Evolutionary conservation across 768 basidiomycete species (phyloP).

Genomic region (Amanita rimosa): DNA sequence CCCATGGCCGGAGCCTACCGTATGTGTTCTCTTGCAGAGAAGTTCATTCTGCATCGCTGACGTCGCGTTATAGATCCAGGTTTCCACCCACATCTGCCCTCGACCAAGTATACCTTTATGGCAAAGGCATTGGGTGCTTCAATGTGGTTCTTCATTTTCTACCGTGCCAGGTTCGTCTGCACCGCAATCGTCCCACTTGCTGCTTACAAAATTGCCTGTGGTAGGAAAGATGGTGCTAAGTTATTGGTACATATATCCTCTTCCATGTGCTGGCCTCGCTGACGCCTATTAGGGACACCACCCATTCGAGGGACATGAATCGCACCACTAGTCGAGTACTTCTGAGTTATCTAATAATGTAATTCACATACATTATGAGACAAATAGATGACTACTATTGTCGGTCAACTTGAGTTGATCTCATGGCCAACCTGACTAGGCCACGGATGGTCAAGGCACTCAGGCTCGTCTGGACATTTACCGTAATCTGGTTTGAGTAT

Average conservation of each 20-base stretch:
- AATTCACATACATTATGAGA: not conserved
- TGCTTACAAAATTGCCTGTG: slow-evolving; percentile 3
- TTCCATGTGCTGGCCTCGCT: not conserved
- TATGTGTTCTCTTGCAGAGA: slow-evolving; percentile 10
- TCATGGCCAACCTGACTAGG: slow-evolving; percentile 16
- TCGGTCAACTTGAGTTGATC: not conserved
- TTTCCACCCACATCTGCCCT: slow-evolving; percentile 83
- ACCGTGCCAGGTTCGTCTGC: slow-evolving; percentile 70
- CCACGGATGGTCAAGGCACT: slow-evolving; percentile 30
- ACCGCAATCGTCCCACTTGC: not conserved
- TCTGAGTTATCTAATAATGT: too few species aligned
- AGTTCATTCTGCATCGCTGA: slow-evolving; percentile 2
- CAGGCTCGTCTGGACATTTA: slow-evolving; percentile 47
- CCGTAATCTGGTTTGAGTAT: slow-evolving; percentile 64
- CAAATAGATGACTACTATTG: not conserved
- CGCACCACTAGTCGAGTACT: slow-evolving; percentile 30
- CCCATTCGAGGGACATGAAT: slow-evolving; percentile 28
- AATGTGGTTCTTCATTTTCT: slow-evolving; percentile 99
- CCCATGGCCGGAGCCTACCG: slow-evolving; percentile 32
- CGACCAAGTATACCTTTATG: slow-evolving; percentile 63
- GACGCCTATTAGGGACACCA: slow-evolving; percentile 35
- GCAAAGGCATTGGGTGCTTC: slow-evolving; percentile 81
- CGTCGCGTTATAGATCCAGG: slow-evolving; percentile 41
- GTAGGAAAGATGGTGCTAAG: slow-evolving; percentile 69
- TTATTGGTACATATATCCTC: slow-evolving; percentile 39